Conservation (phyloP, 306 rosid genomes). For the Myrica gale region DNA sequence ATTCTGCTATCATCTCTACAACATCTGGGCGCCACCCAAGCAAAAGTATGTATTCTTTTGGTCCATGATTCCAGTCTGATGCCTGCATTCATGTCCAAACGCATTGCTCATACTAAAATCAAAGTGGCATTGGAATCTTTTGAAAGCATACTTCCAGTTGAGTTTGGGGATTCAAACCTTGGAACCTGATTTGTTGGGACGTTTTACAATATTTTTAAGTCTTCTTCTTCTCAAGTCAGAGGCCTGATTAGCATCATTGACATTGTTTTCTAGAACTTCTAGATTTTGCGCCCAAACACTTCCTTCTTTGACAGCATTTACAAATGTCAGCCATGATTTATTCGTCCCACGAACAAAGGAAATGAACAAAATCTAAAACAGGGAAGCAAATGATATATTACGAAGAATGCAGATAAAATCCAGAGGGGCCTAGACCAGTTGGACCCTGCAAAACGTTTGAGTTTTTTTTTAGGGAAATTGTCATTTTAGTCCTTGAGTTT, state of each 20-base stretch:
- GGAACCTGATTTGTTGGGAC: constrained; percentile 62
- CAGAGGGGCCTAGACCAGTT: too few species aligned
- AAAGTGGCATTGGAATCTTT: constrained; percentile 10
- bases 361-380: constrained; percentile 64
- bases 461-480: too few species aligned
- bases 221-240: constrained; percentile 45
- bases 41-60: constrained; percentile 78
- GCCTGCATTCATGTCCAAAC: constrained; percentile 43
- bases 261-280: constrained; percentile 49
- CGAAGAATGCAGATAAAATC: constrained; percentile 7
- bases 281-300: constrained; percentile 32
- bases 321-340: constrained; percentile 29
- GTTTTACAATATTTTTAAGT: constrained; percentile 59
- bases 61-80: constrained; percentile 69
- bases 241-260: constrained; percentile 25
- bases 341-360: constrained; percentile 57
- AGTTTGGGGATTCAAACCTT: constrained; percentile 52
- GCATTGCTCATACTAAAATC: constrained; percentile 2
- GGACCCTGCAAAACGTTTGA: too few species aligned
- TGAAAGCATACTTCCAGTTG: neutral
- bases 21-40: constrained; percentile 90
- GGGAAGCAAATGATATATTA: constrained; percentile 27
- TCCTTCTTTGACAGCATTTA: constrained; percentile 37
- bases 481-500: too few species aligned
- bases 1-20: constrained; percentile 86